Percentiles rank a stretch among this genome's conserved stretches.
Evolutionary conservation across 306 rosid species (phyloP).

Genomic region (Crotalaria pallida): DNA sequence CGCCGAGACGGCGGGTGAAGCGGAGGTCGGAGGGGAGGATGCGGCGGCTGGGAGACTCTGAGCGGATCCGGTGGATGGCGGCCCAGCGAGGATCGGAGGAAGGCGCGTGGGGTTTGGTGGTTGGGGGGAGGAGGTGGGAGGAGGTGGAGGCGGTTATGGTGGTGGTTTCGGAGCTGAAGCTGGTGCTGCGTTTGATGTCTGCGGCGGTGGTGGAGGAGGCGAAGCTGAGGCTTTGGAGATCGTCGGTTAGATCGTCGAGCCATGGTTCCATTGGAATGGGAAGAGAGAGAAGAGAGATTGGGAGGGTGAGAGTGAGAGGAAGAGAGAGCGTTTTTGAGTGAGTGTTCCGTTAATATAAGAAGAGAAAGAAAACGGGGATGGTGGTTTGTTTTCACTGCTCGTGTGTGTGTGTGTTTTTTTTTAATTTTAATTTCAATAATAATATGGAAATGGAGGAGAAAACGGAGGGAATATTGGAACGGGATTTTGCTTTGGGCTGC

Average conservation of each 20-base stretch:
- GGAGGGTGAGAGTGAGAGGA: not conserved
- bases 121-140: slow-evolving; percentile 23
- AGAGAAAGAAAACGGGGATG: not conserved
- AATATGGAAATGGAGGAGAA: not conserved
- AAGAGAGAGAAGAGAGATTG: not conserved
- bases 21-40: slow-evolving; percentile 63
- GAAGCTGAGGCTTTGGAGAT: slow-evolving; percentile 73
- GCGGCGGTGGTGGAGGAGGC: slow-evolving; percentile 53
- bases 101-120: slow-evolving; percentile 48
- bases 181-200: slow-evolving; percentile 60
- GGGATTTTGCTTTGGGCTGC: not conserved
- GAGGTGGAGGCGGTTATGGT: slow-evolving; percentile 56
- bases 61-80: slow-evolving; percentile 68
- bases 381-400: not conserved
- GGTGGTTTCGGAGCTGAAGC: slow-evolving; percentile 68
- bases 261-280: slow-evolving; percentile 59
- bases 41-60: slow-evolving; percentile 45
- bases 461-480: not conserved
- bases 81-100: slow-evolving; percentile 68
- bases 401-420: no score
- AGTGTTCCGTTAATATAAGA: not conserved
- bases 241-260: slow-evolving; percentile 70
- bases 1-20: slow-evolving; percentile 55
- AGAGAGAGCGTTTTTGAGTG: not conserved
- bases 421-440: no score